Evolutionary conservation across 345 rosid species (phyloP).

Genomic region (Hibiscus syriacus): DNA sequence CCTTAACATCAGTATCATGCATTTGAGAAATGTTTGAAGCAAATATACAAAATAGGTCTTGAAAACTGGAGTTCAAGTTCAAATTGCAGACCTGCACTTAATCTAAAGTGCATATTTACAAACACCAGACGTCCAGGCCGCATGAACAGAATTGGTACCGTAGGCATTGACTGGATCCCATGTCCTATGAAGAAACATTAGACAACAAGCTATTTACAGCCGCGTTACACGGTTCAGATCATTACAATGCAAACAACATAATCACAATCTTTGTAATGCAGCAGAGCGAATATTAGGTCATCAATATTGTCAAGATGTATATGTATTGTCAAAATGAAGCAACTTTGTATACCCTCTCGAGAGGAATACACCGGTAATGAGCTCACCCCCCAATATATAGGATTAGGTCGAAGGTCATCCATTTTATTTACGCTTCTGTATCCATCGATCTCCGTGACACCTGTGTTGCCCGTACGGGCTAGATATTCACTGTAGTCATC

Average conservation of each 20-base stretch:
- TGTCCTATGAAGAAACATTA: conserved; percentile 2
- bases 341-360: background rate
- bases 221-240: background rate
- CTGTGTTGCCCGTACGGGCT: conserved; percentile 57
- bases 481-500: conserved; percentile 87
- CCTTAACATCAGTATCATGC: background rate
- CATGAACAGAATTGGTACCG: background rate
- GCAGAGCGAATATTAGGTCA: background rate
- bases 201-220: conserved; percentile 1
- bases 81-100: background rate
- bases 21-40: background rate
- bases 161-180: background rate
- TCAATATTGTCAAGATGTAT: background rate
- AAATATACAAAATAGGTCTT: background rate
- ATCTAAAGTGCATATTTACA: conserved; percentile 17
- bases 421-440: conserved; percentile 70
- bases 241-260: background rate
- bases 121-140: background rate
- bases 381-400: conserved; percentile 65
- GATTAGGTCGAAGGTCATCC: conserved; percentile 88
- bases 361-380: conserved; percentile 19
- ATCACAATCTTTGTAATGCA: background rate
- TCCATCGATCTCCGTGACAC: conserved; percentile 73
- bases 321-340: background rate
- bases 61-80: background rate